Evolutionary conservation across 176 grass and related monocot genomes (phyloP), one percentile per base, ranked within the genome.

Genomic region (Typha latifolia): DNA sequence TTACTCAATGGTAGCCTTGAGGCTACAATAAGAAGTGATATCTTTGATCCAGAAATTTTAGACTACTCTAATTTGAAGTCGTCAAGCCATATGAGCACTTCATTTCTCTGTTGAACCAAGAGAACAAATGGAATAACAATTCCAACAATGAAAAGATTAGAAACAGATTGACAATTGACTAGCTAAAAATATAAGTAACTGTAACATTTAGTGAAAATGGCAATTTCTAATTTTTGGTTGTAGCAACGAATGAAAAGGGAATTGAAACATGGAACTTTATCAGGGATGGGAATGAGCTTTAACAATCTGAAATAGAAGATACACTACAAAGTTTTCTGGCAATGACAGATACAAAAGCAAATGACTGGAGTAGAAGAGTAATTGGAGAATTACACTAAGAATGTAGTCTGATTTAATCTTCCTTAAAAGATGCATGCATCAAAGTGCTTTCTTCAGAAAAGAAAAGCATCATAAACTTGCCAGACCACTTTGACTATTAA

Each of bases 31-130:
- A n/a, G 5, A 56, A 20, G 52, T 18, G 32, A 56, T 56, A 19
- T 20, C 52, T 57, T 57, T 20, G 52, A 18, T 57, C 52, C 52
- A 20, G 52, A 57, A 57, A 20, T 57, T 43, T 1, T 47, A 16
- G 14, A 65, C 63, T 65, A 64, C 15, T 64, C 62, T 16, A 65
- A 26, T 65, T 12, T 47, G 31, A 47, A 65, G 14, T 43, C 63
- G 1, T 34, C 16, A 65, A 65, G 63, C 63, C 63, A 65, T 65
- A 47, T 47, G 27, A 65, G 63, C 63, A 65, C 63, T 29, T 65
- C 63, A 65, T 47, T 65, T 29, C 63, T 65, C 63, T 65, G 10
- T 65, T 6, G 14, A 65, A 29, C 63, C 63, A 47, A 3, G 16
- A 43, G 32, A 29, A 62, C 12, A 47, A 47, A 37, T 12, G 5